These are phyloP conservation scores for Henckelia pumila DNA, from an alignment of 257 asterid genomes.

Conservation along the genomic window DNA sequence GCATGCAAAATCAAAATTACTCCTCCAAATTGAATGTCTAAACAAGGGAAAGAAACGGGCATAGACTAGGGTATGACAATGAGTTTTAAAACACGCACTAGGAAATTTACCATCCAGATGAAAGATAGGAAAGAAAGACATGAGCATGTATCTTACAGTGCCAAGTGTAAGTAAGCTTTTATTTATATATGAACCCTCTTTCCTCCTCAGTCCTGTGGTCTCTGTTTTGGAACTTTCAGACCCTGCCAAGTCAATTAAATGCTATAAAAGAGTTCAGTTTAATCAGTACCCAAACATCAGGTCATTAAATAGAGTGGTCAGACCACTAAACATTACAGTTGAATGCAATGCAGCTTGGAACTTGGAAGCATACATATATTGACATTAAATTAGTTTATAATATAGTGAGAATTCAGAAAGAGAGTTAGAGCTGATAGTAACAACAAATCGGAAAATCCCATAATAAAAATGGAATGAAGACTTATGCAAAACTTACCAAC, in stretches of 20 bases:
- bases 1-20: not conserved
- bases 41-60: constrained; percentile 8
- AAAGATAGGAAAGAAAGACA: constrained; percentile 21
- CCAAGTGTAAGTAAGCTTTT: constrained; percentile 84
- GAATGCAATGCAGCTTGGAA: constrained; percentile 17
- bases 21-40: not conserved
- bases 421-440: constrained; percentile 5
- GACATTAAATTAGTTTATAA: constrained; percentile 11
- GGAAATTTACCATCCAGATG: constrained; percentile 19
- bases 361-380: not conserved
- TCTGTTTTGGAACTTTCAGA: too few relatives aligned
- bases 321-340: constrained; percentile 17
- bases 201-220: too few relatives aligned
- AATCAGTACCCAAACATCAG: constrained; percentile 27
- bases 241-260: constrained; percentile 92
- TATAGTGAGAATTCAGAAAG: not conserved
- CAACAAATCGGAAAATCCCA: not conserved
- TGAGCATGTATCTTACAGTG: constrained; percentile 54
- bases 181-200: too few relatives aligned
- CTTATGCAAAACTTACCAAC: constrained; percentile 46
- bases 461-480: constrained; percentile 16
- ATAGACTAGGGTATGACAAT: constrained; percentile 20
- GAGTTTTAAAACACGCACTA: constrained; percentile 12
- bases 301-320: constrained; percentile 5
- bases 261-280: constrained; percentile 64